phyloP scores from a whole-genome alignment of 805 yeast genomes.

The Saccharomycopsis fermentans region DNA sequence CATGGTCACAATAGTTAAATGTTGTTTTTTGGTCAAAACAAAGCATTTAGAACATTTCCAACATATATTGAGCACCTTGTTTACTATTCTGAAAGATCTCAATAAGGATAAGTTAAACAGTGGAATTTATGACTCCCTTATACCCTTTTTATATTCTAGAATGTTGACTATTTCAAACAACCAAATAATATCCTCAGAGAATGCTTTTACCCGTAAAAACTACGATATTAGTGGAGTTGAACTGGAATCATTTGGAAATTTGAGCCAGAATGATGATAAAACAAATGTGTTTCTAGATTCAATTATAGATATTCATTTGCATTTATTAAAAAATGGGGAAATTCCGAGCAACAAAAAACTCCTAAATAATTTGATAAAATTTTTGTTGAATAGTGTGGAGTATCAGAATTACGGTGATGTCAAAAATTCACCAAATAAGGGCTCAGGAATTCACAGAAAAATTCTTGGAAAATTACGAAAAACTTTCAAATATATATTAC shows the following conservation, averaged over 20 bases:
- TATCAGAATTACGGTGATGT: neutral
- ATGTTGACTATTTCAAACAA: neutral
- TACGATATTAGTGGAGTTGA: neutral
- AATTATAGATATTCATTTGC: constrained; percentile 2
- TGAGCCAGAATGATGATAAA: neutral
- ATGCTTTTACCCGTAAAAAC: neutral
- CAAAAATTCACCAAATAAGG: neutral
- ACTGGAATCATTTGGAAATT: neutral
- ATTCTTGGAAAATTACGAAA: neutral
- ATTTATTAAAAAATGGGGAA: neutral
- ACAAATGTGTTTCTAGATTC: neutral
- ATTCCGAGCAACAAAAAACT: neutral
- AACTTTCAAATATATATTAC: neutral
- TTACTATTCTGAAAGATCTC: neutral
- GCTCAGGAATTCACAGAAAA: neutral
- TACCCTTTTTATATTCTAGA: neutral
- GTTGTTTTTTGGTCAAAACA: constrained; percentile 2
- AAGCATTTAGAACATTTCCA: neutral
- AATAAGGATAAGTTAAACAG: neutral
- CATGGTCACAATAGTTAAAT: constrained; percentile 3
- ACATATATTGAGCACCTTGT: neutral
- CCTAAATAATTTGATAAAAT: neutral
- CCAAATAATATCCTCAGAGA: neutral
- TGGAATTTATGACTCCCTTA: constrained; percentile 3
- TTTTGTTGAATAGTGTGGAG: neutral